phyloP scores from a whole-genome alignment of 164 flowering plant genomes.

The Stephania cephalantha region DNA sequence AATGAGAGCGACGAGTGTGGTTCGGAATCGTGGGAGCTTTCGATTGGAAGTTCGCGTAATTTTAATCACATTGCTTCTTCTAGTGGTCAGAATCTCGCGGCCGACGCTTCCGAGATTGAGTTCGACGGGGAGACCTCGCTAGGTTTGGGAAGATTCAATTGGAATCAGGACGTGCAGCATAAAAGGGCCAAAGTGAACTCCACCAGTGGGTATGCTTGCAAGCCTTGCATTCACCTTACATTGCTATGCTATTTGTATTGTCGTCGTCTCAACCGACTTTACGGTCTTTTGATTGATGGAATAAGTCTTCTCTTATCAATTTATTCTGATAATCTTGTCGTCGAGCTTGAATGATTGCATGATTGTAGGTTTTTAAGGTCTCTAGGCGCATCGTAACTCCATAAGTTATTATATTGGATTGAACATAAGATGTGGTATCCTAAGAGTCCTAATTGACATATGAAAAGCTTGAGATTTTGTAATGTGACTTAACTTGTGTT shows the following conservation, averaged over 20 bases:
- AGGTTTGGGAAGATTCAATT: slow-evolving; percentile 16
- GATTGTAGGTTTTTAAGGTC: neutral
- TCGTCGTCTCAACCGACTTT: neutral
- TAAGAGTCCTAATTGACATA: neutral
- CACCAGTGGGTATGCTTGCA: slow-evolving; percentile 35
- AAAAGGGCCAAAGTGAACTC: slow-evolving; percentile 70
- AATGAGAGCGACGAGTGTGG: slow-evolving; percentile 8
- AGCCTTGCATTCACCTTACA: neutral
- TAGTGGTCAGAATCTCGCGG: slow-evolving; percentile 10
- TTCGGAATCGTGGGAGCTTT: slow-evolving; percentile 13
- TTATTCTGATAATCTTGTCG: neutral
- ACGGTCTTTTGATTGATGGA: neutral
- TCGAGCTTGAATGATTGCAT: neutral
- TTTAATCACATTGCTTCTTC: slow-evolving; percentile 14
- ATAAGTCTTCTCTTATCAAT: neutral
- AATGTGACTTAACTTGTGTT: neutral
- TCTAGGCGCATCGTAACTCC: neutral
- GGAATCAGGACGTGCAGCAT: slow-evolving; percentile 43
- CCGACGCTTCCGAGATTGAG: slow-evolving; percentile 10
- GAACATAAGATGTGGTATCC: neutral
- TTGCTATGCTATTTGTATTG: neutral
- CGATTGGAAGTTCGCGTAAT: slow-evolving; percentile 18
- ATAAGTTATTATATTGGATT: neutral
- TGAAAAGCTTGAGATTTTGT: neutral
- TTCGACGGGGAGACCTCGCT: slow-evolving; percentile 18